phyloP scores from a whole-genome alignment of 73 alveolate species.

The Blepharisma japonicum region DNA sequence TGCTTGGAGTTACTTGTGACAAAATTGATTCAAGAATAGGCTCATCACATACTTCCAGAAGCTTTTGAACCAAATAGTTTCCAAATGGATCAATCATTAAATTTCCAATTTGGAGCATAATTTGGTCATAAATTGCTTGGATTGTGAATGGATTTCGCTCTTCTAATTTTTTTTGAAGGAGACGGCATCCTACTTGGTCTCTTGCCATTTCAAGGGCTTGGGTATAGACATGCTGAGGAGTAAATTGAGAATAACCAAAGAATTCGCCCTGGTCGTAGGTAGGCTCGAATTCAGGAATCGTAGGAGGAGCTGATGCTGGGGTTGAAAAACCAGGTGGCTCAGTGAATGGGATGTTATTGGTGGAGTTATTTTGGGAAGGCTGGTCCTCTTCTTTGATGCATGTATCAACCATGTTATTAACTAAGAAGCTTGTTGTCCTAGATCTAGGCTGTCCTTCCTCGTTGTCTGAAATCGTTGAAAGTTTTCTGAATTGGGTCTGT shows the following conservation, averaged over 20 bases:
- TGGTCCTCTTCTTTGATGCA: conserved; percentile 5
- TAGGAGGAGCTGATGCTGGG: not conserved
- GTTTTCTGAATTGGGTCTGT: not conserved
- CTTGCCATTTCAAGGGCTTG: conserved; percentile 32
- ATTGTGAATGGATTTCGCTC: conserved; percentile 50
- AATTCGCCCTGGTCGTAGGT: not conserved
- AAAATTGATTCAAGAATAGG: not conserved
- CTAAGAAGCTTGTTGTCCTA: conserved; percentile 9
- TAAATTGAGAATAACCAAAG: not conserved
- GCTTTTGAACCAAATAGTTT: conserved; percentile 59
- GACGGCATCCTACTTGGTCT: conserved; percentile 89
- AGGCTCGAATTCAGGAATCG: not conserved
- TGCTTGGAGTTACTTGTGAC: not conserved
- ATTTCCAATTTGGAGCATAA: not conserved
- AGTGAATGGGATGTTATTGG: no score
- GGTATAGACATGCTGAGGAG: not conserved
- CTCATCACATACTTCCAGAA: conserved; percentile 40
- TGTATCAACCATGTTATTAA: not conserved
- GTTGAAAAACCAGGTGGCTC: not conserved
- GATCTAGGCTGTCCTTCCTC: conserved; percentile 9
- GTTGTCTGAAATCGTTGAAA: not conserved
- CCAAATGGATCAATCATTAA: conserved; percentile 34
- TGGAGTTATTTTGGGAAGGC: no score
- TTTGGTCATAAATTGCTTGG: conserved; percentile 32
- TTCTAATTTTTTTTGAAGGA: conserved; percentile 75